phyloP scores from a whole-genome alignment of 805 yeast species.

The Hanseniaspora guilliermondii region DNA sequence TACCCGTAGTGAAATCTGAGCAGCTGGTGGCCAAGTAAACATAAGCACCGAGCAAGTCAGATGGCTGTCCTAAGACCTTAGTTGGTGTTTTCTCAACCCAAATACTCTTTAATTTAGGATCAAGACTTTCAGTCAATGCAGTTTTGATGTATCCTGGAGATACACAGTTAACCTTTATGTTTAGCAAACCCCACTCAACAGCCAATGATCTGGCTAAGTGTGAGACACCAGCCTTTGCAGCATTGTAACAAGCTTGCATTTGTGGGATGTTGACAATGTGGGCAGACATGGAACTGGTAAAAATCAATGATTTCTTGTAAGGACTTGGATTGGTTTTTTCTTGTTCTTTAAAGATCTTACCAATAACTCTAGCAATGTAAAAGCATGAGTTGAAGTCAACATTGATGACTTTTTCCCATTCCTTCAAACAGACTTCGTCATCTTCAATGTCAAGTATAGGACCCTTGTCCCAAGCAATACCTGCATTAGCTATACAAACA shows the following conservation, averaged over 20 bases:
- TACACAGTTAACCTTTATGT: slow-evolving; percentile 61
- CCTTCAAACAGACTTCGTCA: slow-evolving; percentile 31
- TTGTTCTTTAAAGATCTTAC: slow-evolving; percentile 58
- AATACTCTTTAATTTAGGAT: slow-evolving; percentile 32
- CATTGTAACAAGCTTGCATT: slow-evolving; percentile 73
- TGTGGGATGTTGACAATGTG: slow-evolving; percentile 81
- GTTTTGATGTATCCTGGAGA: slow-evolving; percentile 82
- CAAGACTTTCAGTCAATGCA: slow-evolving; percentile 43
- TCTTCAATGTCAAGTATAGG: slow-evolving; percentile 36
- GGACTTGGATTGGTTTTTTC: slow-evolving; percentile 26
- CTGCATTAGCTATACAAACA: slow-evolving; percentile 81
- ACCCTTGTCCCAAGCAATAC: slow-evolving; percentile 69
- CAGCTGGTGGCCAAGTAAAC: slow-evolving; percentile 72
- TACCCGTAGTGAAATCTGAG: slow-evolving; percentile 64
- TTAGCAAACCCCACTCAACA: slow-evolving; percentile 79
- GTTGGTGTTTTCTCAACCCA: slow-evolving; percentile 48
- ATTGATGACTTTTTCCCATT: slow-evolving; percentile 62
- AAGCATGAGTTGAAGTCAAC: slow-evolving; percentile 71
- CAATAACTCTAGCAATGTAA: slow-evolving; percentile 65
- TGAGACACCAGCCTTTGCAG: slow-evolving; percentile 72
- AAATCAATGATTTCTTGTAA: slow-evolving; percentile 53
- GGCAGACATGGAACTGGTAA: slow-evolving; percentile 85
- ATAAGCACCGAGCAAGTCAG: slow-evolving; percentile 70
- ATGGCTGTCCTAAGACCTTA: slow-evolving; percentile 64
- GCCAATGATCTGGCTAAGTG: slow-evolving; percentile 71